phyloP scores from a whole-genome alignment of 352 stramenopile genomes.

The Thalassiosira delicatula region DNA sequence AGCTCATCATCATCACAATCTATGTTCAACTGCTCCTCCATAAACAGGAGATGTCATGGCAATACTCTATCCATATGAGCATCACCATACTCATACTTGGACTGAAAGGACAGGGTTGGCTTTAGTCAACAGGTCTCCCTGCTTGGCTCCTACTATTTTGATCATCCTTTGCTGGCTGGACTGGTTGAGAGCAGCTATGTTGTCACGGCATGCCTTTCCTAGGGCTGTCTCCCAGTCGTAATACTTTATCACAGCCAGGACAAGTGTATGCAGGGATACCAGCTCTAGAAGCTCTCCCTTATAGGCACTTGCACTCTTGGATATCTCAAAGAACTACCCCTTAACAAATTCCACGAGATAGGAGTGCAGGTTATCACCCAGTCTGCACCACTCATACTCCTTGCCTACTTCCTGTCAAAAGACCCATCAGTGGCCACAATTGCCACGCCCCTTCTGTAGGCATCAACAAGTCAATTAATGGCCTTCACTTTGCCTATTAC shows the following conservation, averaged over 20 bases:
- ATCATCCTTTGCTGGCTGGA: not conserved
- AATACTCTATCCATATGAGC: no score
- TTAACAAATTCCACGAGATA: not conserved
- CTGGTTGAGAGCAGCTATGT: constrained; percentile 19
- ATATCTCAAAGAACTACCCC: not conserved
- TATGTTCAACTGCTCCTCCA: no score
- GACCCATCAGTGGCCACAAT: not conserved
- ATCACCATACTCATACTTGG: no score
- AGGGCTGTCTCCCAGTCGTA: not conserved
- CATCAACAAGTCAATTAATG: not conserved
- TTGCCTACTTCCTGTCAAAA: not conserved
- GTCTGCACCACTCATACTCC: not conserved
- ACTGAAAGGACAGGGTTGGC: no score
- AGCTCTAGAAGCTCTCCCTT: constrained; percentile 13
- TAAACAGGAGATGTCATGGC: no score
- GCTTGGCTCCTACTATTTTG: not conserved
- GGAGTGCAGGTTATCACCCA: not conserved
- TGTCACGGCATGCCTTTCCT: constrained; percentile 24
- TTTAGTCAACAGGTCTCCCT: constrained; percentile 30
- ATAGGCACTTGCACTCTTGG: not conserved
- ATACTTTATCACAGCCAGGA: not conserved
- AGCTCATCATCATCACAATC: no score
- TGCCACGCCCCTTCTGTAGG: not conserved
- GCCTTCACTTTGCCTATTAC: not conserved
- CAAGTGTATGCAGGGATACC: not conserved